Conservation (phyloP, 2,329 filamentous ascomycete species). For the Aspergillus latus region DNA sequence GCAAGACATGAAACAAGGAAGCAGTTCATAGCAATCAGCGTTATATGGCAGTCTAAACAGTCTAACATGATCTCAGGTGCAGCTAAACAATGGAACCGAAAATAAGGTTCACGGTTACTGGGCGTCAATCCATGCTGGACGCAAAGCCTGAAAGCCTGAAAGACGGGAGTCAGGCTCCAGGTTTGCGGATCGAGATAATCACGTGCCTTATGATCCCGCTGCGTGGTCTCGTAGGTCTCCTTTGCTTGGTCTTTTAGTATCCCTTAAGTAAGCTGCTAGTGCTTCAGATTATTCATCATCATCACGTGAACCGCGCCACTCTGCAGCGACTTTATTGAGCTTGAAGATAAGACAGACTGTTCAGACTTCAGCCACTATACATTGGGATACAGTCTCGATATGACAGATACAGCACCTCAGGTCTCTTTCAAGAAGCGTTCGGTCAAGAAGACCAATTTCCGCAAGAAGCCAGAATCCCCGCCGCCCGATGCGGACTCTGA, state of each 20-base stretch:
- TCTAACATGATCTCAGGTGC: background rate
- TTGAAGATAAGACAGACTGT: background rate
- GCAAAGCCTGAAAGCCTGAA: background rate
- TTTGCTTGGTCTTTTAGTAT: too few species aligned
- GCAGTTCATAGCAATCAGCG: background rate
- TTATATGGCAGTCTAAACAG: background rate
- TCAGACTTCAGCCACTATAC: background rate
- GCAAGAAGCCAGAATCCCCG: constrained; percentile 78
- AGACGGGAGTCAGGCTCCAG: background rate
- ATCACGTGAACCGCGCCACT: background rate
- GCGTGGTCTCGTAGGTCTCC: too few species aligned
- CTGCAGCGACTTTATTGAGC: background rate
- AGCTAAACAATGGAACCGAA: constrained; percentile 11
- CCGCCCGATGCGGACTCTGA: constrained; percentile 62
- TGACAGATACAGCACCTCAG: constrained; percentile 7
- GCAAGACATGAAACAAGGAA: constrained; percentile 9
- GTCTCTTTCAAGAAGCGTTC: constrained; percentile 78
- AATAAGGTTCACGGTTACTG: constrained; percentile 15
- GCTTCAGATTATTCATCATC: background rate
- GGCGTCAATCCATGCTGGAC: background rate
- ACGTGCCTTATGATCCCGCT: background rate
- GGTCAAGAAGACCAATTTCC: constrained; percentile 73
- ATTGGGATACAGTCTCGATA: background rate
- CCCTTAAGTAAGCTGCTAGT: background rate
- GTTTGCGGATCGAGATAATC: too few species aligned